Evolutionary conservation across 2,329 filamentous ascomycete genomes (phyloP).

Genomic region (Pyrenophora teres): DNA sequence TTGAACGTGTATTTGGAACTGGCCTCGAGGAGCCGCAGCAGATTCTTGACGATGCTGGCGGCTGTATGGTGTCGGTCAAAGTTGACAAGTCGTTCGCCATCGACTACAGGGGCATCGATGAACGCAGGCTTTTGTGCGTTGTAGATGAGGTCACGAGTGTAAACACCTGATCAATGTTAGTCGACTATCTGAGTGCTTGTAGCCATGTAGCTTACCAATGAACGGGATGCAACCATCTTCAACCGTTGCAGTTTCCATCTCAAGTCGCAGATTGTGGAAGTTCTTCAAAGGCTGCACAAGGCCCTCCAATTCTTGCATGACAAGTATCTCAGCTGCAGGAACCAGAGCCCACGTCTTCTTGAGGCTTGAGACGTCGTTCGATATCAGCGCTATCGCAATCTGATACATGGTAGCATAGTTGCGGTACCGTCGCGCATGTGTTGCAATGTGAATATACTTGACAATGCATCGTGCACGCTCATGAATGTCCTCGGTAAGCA

Average conservation of each 20-base stretch:
- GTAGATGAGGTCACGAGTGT: constrained; percentile 82
- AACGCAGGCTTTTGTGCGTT: constrained; percentile 79
- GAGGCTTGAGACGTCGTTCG: constrained; percentile 71
- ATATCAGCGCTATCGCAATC: constrained; percentile 76
- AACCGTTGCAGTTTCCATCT: constrained; percentile 73
- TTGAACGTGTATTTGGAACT: constrained; percentile 75
- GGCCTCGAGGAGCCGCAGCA: constrained; percentile 77
- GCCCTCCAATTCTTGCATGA: constrained; percentile 69
- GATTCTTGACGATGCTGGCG: constrained; percentile 77
- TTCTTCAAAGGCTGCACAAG: constrained; percentile 78
- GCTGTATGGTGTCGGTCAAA: constrained; percentile 81
- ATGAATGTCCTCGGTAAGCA: constrained; percentile 72
- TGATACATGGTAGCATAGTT: constrained; percentile 87
- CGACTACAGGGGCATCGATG: constrained; percentile 66
- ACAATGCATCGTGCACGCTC: constrained; percentile 77
- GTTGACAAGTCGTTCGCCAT: constrained; percentile 71
- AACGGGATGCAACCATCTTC: constrained; percentile 81
- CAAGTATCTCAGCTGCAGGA: constrained; percentile 66
- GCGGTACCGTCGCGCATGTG: constrained; percentile 73
- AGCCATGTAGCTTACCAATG: constrained; percentile 62
- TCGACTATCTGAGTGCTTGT: background rate
- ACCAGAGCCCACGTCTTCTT: constrained; percentile 73
- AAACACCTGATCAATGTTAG: constrained; percentile 57
- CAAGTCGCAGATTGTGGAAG: constrained; percentile 74
- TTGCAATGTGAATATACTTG: constrained; percentile 81